Base-by-base conservation (phyloP, 495 filamentous ascomycete genomes). In the Penicillium coprophilum region DNA sequence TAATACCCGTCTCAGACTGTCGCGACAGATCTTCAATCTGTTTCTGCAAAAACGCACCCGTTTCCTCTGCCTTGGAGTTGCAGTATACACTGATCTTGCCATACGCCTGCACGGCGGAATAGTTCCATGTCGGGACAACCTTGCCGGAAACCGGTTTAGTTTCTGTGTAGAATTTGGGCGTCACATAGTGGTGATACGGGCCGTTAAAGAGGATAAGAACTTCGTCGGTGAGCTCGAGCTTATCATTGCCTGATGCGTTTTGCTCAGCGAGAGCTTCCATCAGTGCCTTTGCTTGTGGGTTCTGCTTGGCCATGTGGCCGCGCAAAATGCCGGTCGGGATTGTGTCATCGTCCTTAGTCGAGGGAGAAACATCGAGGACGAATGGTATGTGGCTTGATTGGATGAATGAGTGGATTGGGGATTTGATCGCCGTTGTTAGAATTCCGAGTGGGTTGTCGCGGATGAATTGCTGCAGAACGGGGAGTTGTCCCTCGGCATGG, bases 121-220 rank as follows among this genome's bases (percentile, higher is more conserved):
- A 83, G 61, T 83, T 79, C 81, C 81, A 84, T 0, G 82, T 85
- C 15, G 80, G 80, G 9, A 83, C 80, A 4, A 83, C 81, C 55
- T 85, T 85, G 17, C 72, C 81, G 0, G 76, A 79, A 3, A 31
- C 59, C 0, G 80, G 81, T 55, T 84, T 85, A 4, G 82, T 85
- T 53, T 80, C 74, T 17, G 64, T 70, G 66, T 82, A 84, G 68
- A 80, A 82, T 48, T 82, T 80, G 2, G 81, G 81, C 11, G 80
- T 84, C 43, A 84, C 74, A 58, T 84, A 84, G 65, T 79, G 75
- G 32, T 82, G 71, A 4, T 68, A 57, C 1, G 71, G 60, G 0
- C 63, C 68, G 12, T 68, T 83, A 68, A 84, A 84, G 9, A 84
- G 67, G n/a, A 85, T 64, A 48, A 80, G 51, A 1, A 66, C 56